These are phyloP conservation scores for Apostasia shenzhenica DNA, from an alignment of 106 monocot genomes.

Conservation along the genomic window DNA sequence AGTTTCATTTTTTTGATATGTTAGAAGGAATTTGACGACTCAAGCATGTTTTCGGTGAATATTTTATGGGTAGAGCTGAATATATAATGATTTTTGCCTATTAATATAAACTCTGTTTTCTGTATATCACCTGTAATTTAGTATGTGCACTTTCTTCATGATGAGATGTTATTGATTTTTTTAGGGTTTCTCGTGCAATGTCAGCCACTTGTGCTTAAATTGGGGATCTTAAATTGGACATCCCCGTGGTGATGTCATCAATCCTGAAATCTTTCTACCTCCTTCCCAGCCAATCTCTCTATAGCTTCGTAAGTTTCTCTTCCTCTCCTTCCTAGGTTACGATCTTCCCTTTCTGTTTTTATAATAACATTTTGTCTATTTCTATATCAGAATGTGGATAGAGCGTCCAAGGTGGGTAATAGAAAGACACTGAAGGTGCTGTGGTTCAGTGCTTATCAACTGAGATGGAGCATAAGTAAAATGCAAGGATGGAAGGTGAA, in stretches of 20 bases:
- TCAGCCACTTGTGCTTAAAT: too few species aligned
- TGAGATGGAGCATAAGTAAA: slow-evolving; percentile 8
- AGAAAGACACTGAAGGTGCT: slow-evolving; percentile 1
- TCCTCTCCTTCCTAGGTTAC: background rate
- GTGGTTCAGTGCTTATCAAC: slow-evolving; percentile 10
- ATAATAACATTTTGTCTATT: background rate
- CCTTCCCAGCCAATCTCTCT: slow-evolving; percentile 2
- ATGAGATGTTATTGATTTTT: too few species aligned
- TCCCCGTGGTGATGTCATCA: slow-evolving; percentile 26
- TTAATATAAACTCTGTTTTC: too few species aligned
- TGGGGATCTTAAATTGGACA: background rate
- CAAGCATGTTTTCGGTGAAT: too few species aligned
- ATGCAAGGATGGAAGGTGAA: slow-evolving; percentile 15
- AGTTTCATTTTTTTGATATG: too few species aligned
- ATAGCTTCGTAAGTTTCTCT: background rate
- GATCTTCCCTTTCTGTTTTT: background rate
- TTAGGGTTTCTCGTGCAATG: too few species aligned
- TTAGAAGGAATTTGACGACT: too few species aligned
- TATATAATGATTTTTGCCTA: too few species aligned
- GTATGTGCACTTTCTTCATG: too few species aligned
- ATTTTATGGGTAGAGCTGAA: too few species aligned
- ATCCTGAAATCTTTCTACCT: slow-evolving; percentile 10
- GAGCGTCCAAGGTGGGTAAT: slow-evolving; percentile 1
- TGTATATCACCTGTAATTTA: too few species aligned
- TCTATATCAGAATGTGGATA: slow-evolving; percentile 1